A percentile compares a stretch with the other conserved stretches of the same genome.
phyloP scores from a whole-genome alignment of 768 basidiomycete genomes.

The Glaciozyma antarctica region DNA sequence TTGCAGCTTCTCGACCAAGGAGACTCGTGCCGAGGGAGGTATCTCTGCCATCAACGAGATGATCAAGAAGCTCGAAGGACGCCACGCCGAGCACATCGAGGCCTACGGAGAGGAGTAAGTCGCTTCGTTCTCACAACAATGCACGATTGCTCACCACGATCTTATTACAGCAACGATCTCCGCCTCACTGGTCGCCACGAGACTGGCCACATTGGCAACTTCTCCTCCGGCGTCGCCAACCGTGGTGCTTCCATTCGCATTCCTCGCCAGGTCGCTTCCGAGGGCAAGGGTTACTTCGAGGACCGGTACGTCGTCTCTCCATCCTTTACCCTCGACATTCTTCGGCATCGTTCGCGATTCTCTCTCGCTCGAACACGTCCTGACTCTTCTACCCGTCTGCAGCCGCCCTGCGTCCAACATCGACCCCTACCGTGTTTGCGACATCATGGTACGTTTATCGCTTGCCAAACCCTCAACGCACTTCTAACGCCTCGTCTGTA shows the following conservation, averaged over 20 bases:
- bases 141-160: constrained; percentile 56
- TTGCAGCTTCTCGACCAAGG: constrained; percentile 79
- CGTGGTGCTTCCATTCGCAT: constrained; percentile 42
- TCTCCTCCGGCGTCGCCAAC: constrained; percentile 50
- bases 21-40: constrained; percentile 85
- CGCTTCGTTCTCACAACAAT: constrained; percentile 19
- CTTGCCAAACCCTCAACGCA: no score
- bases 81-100: constrained; percentile 89
- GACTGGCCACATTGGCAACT: constrained; percentile 83
- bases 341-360: not conserved
- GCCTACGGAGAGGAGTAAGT: constrained; percentile 50
- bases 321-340: not conserved
- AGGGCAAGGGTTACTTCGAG: constrained; percentile 84
- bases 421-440: constrained; percentile 90
- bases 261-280: constrained; percentile 80
- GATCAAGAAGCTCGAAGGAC: constrained; percentile 82
- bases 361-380: constrained; percentile 5
- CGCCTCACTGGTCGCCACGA: constrained; percentile 94
- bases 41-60: constrained; percentile 84
- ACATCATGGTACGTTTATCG: constrained; percentile 25
- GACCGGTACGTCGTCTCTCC: constrained; percentile 44
- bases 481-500: no score
- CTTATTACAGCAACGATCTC: constrained; percentile 57
- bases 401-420: constrained; percentile 91
- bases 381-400: not conserved